phyloP scores from a whole-genome alignment of 2,329 filamentous ascomycete genomes.

The Botrytis fabae region DNA sequence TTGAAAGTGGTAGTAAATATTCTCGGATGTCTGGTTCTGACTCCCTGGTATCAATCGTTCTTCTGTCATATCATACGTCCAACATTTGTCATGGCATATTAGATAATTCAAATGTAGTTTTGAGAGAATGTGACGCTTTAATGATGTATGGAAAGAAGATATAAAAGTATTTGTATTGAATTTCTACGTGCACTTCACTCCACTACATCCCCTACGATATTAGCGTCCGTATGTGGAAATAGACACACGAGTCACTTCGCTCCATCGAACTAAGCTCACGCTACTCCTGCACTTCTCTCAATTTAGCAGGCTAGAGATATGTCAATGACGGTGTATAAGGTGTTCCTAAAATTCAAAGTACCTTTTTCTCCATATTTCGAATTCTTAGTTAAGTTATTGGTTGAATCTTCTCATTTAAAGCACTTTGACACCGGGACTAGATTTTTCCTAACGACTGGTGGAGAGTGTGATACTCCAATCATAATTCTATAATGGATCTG shows the following conservation, averaged over 20 bases:
- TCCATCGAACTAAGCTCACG: not conserved
- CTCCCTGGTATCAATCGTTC: too few species aligned
- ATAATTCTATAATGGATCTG: not conserved
- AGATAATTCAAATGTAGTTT: too few species aligned
- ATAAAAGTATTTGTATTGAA: not conserved
- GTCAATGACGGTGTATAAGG: not conserved
- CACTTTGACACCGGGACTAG: too few species aligned
- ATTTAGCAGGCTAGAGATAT: not conserved
- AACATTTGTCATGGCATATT: too few species aligned
- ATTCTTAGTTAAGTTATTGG: not conserved
- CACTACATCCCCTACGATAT: not conserved
- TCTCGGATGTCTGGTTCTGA: too few species aligned
- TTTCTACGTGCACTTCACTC: not conserved
- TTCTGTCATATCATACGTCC: too few species aligned
- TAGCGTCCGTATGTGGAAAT: not conserved
- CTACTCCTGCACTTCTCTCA: not conserved
- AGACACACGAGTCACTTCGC: not conserved
- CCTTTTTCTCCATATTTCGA: not conserved
- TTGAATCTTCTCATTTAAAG: not conserved
- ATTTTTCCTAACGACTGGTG: not conserved
- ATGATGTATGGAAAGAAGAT: too few species aligned
- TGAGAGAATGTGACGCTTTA: too few species aligned
- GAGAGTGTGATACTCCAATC: not conserved
- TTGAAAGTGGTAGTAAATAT: not conserved
- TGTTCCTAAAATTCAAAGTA: not conserved